Base-by-base conservation (phyloP, 805 yeast genomes). In the Cyberlindnera amylophila region DNA sequence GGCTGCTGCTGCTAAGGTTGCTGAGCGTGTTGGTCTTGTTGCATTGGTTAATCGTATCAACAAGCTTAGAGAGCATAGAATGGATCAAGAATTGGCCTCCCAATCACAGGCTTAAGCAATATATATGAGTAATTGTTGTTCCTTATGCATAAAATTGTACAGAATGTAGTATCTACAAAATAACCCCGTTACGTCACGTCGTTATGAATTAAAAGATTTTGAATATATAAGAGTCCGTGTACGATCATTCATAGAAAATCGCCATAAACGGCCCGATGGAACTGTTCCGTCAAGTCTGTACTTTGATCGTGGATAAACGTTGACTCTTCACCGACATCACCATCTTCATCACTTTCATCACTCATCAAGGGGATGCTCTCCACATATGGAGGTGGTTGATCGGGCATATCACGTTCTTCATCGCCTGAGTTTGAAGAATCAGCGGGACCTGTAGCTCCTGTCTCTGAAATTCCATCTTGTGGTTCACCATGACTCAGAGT, bases 1-100 rank as follows among this genome's bases (percentile, higher is more conserved):
- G 48, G 74, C 72, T 42, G 96, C 96, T 0, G 96, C 97, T 1
- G 69, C 77, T 12, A 84, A 84, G 63, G 86, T 91, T 41, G 88
- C 96, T 1, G 86, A 86, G 55, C 74, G 96, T 46, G 72, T 79
- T 42, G 82, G 77, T 26, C 60, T 80, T 56, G 64, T 67, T 13
- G 56, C 65, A 1, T 58, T 85, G 45, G 80, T 78, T 0, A 76
- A 72, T 45, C 72, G 72, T 56, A 74, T 83, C 30, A 72, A 71
- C 44, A 70, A 74, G 44, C 53, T 78, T 30, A 65, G 82, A 45
- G 86, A 81, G 49, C 67, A 67, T 37, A 62, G 72, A 52, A 65
- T 71, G 69, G 67, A 47, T 9, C 35, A 13, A 28, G 57, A 55
- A 33, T 4, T 44, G 29, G n/a, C 31, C 7, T 36, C 24, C 24